Evolutionary conservation across 768 basidiomycete genomes (phyloP), one percentile per base, ranked within the genome.

Genomic region (Psilocybe cubensis): DNA sequence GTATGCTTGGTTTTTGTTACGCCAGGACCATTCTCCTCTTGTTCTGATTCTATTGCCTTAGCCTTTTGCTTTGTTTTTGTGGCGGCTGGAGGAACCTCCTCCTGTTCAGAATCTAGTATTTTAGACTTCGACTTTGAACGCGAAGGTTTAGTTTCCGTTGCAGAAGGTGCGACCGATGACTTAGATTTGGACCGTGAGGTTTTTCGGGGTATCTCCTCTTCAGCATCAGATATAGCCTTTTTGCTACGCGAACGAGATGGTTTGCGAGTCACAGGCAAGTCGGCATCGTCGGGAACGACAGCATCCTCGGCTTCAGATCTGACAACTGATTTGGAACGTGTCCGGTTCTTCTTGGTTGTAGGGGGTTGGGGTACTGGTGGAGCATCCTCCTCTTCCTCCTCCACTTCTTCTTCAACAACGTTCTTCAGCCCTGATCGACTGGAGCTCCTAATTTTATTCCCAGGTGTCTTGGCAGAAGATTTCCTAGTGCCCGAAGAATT

Each of bases 351-450:
- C 44, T 67, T 57, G 41, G 56, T 57, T 23, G 43, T 31, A 43
- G 58, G 23, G 4, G 58, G 56, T 24, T 52, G 58, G 23, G 52
- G 42, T 24, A 60, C 57, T 12, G 53, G n/a, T 9, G 51, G 53
- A 23, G 6, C 57, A n/a, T 65, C 61, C 28, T 61, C 65, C 7
- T 59, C 63, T 24, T 57, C 57, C 24, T 66, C 67, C 33, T 59
- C 65, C 6, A 62, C 67, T 24, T 52, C 58, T 38, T 68, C 68
- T 40, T 66, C 66, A 45, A 63, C 63, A 21, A 72, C 74, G 6
- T 65, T 62, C 23, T 63, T 63, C 35, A 66, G 54, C 10, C 60
- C 61, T n/a, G 62, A 56, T n/a, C 67, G 57, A 43, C 67, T 67
- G 17, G 63, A 62, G 41, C 65, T 66, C 18, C 65, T 43, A 3